phyloP scores from a whole-genome alignment of 352 stramenopile genomes.

The Globisporangium cederbergense region DNA sequence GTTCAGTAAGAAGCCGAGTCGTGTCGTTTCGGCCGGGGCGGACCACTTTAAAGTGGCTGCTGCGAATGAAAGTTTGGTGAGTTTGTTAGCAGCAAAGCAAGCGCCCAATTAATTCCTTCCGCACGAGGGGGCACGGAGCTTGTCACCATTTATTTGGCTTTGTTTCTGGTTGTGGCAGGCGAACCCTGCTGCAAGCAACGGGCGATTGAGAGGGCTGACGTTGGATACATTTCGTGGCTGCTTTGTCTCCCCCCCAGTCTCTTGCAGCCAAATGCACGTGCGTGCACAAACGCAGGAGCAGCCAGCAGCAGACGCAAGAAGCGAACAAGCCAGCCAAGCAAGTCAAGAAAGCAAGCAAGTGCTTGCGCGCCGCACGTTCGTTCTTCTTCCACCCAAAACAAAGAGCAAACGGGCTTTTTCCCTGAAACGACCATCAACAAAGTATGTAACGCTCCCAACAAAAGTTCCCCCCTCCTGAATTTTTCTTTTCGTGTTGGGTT shows the following conservation, averaged over 20 bases:
- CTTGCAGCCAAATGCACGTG: background rate
- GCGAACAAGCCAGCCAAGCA: too few species aligned
- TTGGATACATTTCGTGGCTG: background rate
- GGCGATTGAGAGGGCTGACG: background rate
- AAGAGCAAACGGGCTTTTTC: background rate
- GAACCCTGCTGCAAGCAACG: too few species aligned
- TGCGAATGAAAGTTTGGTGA: background rate
- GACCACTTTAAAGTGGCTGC: background rate
- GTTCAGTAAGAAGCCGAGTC: background rate
- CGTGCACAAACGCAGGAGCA: background rate
- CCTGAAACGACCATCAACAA: background rate
- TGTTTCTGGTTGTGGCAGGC: too few species aligned
- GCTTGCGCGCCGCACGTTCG: conserved; percentile 4
- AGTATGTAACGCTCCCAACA: background rate
- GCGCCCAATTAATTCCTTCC: background rate
- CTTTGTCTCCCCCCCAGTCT: background rate
- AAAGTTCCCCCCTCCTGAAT: background rate
- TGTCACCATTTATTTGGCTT: background rate
- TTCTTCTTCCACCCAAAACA: background rate
- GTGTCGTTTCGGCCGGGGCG: background rate
- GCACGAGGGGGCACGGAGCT: background rate
- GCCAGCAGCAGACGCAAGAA: background rate
- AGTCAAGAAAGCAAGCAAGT: background rate
- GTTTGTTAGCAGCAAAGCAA: too few species aligned
- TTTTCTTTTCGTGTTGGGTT: background rate